A percentile compares a stretch with the other conserved stretches of the same genome.
Evolutionary conservation across 1,284 basidiomycete species (phyloP).

Genomic region (Leccinum griseonigrum): DNA sequence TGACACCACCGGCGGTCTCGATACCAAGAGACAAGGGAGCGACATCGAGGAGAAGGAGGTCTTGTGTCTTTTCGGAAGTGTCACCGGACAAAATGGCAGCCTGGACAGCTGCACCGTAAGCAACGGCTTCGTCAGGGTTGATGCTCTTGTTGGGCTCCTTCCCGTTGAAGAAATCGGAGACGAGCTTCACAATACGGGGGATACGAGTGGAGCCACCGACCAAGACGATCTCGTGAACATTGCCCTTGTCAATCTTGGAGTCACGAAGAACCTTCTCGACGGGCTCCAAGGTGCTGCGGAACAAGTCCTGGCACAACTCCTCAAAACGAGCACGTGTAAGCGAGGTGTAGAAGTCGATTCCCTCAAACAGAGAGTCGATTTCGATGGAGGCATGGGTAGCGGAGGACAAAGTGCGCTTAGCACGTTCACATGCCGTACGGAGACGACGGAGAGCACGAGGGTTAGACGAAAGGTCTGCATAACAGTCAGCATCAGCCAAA

Average conservation of each 20-base stretch:
- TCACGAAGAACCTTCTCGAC: constrained; percentile 99
- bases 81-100: constrained; percentile 98
- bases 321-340: constrained; percentile 99
- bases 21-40: constrained; percentile 96
- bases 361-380: constrained; percentile 97
- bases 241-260: constrained; percentile 96
- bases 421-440: constrained; percentile 97
- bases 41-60: constrained; percentile 96
- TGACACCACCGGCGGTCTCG: constrained; percentile 98
- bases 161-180: constrained; percentile 98
- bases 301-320: constrained; percentile 96
- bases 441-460: constrained; percentile 96
- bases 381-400: constrained; percentile 97
- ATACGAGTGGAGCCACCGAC: constrained; percentile 99
- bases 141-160: constrained; percentile 96
- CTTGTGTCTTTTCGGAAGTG: constrained; percentile 97
- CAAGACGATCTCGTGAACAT: constrained; percentile 95
- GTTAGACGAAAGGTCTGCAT: constrained; percentile 81
- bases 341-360: constrained; percentile 98
- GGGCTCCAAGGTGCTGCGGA: constrained; percentile 96
- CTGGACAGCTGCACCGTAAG: constrained; percentile 99
- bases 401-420: constrained; percentile 97
- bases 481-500: constrained; percentile 19
- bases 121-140: constrained; percentile 99
- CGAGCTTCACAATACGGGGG: constrained; percentile 96